Conservation (phyloP, 2,329 filamentous ascomycete species). For the Fusarium succisae region DNA sequence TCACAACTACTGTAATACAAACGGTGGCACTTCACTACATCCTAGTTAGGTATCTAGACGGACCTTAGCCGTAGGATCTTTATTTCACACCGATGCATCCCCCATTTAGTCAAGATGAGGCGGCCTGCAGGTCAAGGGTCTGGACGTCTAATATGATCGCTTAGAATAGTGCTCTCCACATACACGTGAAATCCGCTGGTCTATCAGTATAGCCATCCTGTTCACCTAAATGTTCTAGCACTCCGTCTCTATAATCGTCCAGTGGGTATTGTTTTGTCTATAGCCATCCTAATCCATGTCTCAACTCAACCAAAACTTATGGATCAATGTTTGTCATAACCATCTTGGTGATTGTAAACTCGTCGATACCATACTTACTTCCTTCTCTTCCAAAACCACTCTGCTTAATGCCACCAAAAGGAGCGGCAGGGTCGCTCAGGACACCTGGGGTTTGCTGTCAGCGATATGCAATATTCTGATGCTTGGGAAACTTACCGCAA, state of each 20-base stretch:
- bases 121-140: background rate
- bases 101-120: background rate
- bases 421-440: conserved; percentile 62
- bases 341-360: conserved; percentile 76
- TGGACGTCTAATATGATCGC: background rate
- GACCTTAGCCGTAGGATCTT: background rate
- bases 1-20: background rate
- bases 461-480: background rate
- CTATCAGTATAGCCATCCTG: background rate
- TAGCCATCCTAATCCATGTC: conserved; percentile 6
- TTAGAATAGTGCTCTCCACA: background rate
- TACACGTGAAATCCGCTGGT: background rate
- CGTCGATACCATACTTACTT: conserved; percentile 75
- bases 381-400: conserved; percentile 81
- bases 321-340: conserved; percentile 44
- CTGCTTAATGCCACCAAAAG: conserved; percentile 81
- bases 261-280: conserved; percentile 35
- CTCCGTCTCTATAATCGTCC: background rate
- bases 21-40: conserved; percentile 1
- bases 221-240: background rate
- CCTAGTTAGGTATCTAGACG: background rate
- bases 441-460: conserved; percentile 44
- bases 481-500: conserved; percentile 29
- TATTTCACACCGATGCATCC: background rate
- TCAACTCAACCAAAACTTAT: conserved; percentile 10